These are phyloP conservation scores for Gaeumannomyces sp. DNA, from an alignment of 2,329 filamentous ascomycete genomes.

Conservation along the genomic window DNA sequence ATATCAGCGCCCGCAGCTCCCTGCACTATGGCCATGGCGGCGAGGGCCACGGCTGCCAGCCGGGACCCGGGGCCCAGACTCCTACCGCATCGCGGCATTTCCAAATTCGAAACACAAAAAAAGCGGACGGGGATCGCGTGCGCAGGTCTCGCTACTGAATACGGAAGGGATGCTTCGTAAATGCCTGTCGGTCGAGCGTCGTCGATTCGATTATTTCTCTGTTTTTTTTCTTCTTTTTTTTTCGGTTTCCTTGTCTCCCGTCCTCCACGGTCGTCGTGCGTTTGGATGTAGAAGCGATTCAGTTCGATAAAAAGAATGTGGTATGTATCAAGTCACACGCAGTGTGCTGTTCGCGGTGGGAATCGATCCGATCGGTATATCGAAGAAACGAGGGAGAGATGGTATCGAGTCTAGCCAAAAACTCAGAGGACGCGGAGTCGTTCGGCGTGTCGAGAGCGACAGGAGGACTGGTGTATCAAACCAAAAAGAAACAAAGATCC, in stretches of 20 bases:
- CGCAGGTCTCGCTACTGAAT: no score
- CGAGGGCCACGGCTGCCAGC: constrained; percentile 16
- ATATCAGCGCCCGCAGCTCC: constrained; percentile 61
- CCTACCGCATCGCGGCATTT: constrained; percentile 13
- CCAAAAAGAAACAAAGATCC: background rate
- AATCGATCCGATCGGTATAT: background rate
- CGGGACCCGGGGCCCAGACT: constrained; percentile 12
- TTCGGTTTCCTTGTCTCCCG: background rate
- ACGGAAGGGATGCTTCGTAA: background rate
- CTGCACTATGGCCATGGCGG: constrained; percentile 21
- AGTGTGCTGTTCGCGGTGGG: background rate
- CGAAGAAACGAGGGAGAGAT: background rate
- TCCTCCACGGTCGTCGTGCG: background rate
- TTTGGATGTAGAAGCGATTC: background rate
- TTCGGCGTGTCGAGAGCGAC: background rate
- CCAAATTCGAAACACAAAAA: background rate
- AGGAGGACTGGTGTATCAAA: background rate
- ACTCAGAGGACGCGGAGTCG: no score
- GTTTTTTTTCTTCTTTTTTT: background rate
- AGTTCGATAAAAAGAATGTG: background rate
- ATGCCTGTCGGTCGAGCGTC: background rate
- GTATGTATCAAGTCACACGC: background rate
- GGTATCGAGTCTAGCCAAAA: background rate
- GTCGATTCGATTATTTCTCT: background rate
- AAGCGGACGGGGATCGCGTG: background rate